Evolutionary conservation across 768 basidiomycete species (phyloP), one percentile per base, ranked within the genome.

Genomic region (Lactarius hatsudake): DNA sequence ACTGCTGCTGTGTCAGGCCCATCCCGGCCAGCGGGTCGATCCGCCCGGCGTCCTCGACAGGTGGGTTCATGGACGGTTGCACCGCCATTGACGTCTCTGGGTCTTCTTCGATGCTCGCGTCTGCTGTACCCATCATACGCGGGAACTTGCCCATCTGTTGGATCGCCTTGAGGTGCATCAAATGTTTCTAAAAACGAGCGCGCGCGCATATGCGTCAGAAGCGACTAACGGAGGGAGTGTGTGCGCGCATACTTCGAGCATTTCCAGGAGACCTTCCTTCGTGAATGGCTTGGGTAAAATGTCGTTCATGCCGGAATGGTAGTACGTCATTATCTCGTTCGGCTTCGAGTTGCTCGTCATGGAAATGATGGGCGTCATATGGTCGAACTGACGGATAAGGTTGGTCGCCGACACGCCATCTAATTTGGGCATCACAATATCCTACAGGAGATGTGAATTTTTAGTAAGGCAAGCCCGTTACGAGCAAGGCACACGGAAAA

Each of bases 321-420:
- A 91, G 74, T 96, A 96, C 9, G 88, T 92, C 86, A 96, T 88
- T 69, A 96, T 90, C 76, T 96, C 91, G 77, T 90, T 89, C 32
- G 95, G 94, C 72, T 93, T 91, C 63, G 92, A 93, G 76, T 95
- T 96, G 73, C 88, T 90, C 61, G 96, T 98, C 96, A 98, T 98
- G 28, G 94, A 96, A 71, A 98, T 97, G 75, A 98, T 98, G 5
- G 96, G 96, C 51, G 96, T 97, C 80, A 89, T 90, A 65, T 88
- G 87, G 79, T 98, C 95, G 75, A 98, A 98, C 78, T 95, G 93
- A 20, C 96, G 84, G 71, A 98, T 97, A 72, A 98, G 77, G 65
- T 88, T 93, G 43, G 96, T 98, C 12, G 96, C 96, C 3, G 89
- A 88, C 32, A 95, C 87, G 34, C 94, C 94, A 69, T 94, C 89